Evolutionary conservation across 1,139 yeast species (phyloP), one percentile per base, ranked within the genome.

Genomic region (Diutina neorugosa): DNA sequence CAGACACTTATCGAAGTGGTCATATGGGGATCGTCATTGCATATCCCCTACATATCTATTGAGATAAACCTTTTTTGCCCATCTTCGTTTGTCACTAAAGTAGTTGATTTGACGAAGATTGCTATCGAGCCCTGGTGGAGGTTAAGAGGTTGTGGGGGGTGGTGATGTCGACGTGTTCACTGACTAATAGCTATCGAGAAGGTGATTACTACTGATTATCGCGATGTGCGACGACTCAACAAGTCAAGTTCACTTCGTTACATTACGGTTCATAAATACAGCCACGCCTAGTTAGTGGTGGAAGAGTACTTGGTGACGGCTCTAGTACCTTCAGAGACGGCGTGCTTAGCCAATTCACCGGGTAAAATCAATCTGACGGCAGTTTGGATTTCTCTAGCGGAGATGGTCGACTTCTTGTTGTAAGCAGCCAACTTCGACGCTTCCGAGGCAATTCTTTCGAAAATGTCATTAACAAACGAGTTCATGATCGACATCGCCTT

Each of bases 271-370:
- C 43, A 40, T 40, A 16, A n/a, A 16, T 40, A 40, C 20, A 40
- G 19, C 20, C 20, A 54, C 52, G 56, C 60, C 62, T 74, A 74
- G 66, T 70, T 70, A 64, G 84, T 78, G 65, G 90, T 84, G 69
- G 96, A 87, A 69, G 97, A 89, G 84, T 91, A 93, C 83, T 93
- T 93, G 76, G 98, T 91, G 67, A 93, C 98, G 74, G 98, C 96
- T 86, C 97, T 90, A 67, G 98, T 91, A 82, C 98, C 98, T 79
- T 91, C 98, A 66, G 96, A 87, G 67, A 90, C 96, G 67, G 98
- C 97, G 77, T 91, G 98, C 84, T 91, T 93, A 64, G 98, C 97
- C 76, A 93, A 84, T 80, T 93, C 98, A 84, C 98, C 98, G 63
- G 98, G 98, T 68, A 93, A 86, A 77, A 93, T 93, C 71, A 93